A percentile compares a stretch with the other conserved stretches of the same genome.
Conservation (phyloP, 2,329 filamentous ascomycete genomes). For the Ascochyta fabae region DNA sequence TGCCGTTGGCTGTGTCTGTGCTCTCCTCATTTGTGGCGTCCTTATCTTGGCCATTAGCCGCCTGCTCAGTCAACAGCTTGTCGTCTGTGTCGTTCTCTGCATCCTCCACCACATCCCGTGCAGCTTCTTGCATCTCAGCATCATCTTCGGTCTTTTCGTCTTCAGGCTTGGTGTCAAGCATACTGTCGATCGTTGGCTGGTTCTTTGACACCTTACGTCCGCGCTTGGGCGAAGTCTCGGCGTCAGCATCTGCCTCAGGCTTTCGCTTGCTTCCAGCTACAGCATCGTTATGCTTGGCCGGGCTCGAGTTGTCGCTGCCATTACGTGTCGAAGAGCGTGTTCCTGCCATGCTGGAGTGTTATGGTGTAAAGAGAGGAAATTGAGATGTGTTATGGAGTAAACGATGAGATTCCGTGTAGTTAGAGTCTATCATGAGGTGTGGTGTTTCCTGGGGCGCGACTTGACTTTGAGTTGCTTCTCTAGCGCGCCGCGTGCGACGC, state of each 20-base stretch:
- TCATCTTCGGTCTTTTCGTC: conserved; percentile 27
- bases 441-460: conserved; percentile 3
- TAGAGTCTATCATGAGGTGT: neutral
- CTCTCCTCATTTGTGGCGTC: neutral
- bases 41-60: conserved; percentile 10
- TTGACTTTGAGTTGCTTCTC: conserved; percentile 9
- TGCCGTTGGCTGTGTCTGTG: neutral
- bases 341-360: conserved; percentile 27
- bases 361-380: neutral
- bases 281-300: conserved; percentile 36
- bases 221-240: conserved; percentile 50
- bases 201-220: conserved; percentile 52
- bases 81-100: conserved; percentile 9
- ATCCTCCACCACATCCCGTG: conserved; percentile 8
- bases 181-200: conserved; percentile 63
- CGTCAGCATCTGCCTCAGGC: conserved; percentile 43
- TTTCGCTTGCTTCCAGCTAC: conserved; percentile 51
- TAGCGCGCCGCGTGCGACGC: conserved; percentile 10
- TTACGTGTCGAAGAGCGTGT: conserved; percentile 38
- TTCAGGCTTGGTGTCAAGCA: conserved; percentile 49
- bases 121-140: conserved; percentile 28
- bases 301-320: conserved; percentile 25
- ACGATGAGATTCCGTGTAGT: neutral
- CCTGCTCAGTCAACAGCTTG: conserved; percentile 22
- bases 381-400: neutral